Evolutionary conservation across 305 asterid genomes (phyloP).

Genomic region (Fraxinus ornus): DNA sequence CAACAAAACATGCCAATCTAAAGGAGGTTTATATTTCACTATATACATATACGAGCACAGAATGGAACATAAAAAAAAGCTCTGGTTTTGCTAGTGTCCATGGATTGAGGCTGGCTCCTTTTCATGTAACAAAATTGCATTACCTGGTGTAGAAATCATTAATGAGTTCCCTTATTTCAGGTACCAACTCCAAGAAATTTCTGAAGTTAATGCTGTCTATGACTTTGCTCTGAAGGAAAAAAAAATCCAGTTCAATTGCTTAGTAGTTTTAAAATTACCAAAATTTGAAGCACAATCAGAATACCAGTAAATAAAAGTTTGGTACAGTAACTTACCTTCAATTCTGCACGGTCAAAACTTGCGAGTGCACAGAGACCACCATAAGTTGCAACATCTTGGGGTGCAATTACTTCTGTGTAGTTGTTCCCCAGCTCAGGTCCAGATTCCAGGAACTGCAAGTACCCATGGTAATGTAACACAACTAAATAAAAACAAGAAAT

Average conservation of each 20-base stretch:
- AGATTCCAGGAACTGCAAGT: conserved; percentile 76
- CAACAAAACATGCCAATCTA: not conserved
- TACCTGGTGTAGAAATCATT: conserved; percentile 92
- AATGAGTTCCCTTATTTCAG: conserved; percentile 88
- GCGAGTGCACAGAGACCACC: conserved; percentile 97
- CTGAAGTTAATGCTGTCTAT: conserved; percentile 78
- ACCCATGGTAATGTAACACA: conserved; percentile 12
- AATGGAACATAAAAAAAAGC: not conserved
- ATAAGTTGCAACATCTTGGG: conserved; percentile 92
- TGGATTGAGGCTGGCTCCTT: not conserved
- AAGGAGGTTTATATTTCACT: not conserved
- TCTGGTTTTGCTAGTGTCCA: not conserved
- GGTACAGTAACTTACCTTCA: conserved; percentile 52
- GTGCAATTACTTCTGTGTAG: conserved; percentile 79
- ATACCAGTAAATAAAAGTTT: not conserved
- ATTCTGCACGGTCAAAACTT: conserved; percentile 83
- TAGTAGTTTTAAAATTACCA: conserved; percentile 7
- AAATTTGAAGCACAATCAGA: conserved; percentile 7
- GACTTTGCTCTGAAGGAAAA: conserved; percentile 73
- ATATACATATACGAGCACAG: not conserved
- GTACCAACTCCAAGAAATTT: conserved; percentile 84
- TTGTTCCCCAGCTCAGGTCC: conserved; percentile 73
- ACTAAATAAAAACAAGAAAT: not conserved
- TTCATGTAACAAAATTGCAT: conserved; percentile 2
- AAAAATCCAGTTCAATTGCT: conserved; percentile 13